Evolutionary conservation across 2,329 filamentous ascomycete species (phyloP), one percentile per base, ranked within the genome.

Genomic region (Alternaria arborescens): DNA sequence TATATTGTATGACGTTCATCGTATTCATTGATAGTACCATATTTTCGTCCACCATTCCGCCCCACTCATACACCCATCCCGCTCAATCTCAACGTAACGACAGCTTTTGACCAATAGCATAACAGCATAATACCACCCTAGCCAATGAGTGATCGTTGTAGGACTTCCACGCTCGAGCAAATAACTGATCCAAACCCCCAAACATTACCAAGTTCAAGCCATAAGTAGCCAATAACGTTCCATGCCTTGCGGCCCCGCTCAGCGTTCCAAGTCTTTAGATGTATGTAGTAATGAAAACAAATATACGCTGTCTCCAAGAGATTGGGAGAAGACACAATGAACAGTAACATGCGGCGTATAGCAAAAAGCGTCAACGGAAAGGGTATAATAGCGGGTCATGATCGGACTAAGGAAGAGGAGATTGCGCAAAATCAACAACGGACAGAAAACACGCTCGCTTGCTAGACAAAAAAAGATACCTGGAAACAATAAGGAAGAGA

Each of bases 321-420:
- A 40, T 40, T 44, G 43, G 55, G 44, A 48, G 34, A 63, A 52
- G 52, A 62, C 61, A 61, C 38, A 59, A 55, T 50, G 50, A 56
- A 58, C 44, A 16, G 28, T 48, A 36, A 50, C 41, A 51, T 47
- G 36, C 26, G 38, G 56, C 40, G 42, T 40, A 38, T 26, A 47
- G 56, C 50, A 50, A 51, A 47, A 28, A 52, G 55, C 42, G 52
- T 38, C 57, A 69, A 59, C 57, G 51, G 51, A 60, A 71, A 74
- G 71, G 71, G 71, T 74, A 75, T 75, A 72, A 70, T 70, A 62
- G 53, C 60, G 55, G 57, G 64, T 68, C 70, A 66, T 71, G 61
- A 71, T 62, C 50, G 65, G 53, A 62, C 55, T 57, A 59, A 44
- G 22, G 62, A 62, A 56, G 50, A 42, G 20, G 52, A 41, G 52